Percentiles rank a stretch among this genome's conserved stretches.
phyloP scores from a whole-genome alignment of 345 rosid species.

The Brassica juncea region DNA sequence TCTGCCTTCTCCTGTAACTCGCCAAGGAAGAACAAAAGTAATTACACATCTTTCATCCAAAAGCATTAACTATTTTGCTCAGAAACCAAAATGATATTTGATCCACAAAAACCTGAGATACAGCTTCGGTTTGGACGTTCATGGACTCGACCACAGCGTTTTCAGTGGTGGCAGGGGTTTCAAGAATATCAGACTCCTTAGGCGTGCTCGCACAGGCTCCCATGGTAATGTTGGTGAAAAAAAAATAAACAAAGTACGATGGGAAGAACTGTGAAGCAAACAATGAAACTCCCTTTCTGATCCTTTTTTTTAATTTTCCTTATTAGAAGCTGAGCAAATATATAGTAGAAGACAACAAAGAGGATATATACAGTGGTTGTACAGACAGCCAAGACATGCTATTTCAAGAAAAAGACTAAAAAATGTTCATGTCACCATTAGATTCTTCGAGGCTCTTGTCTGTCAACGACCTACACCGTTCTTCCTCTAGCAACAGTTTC shows the following conservation, averaged over 20 bases:
- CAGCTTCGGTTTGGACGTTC: constrained; percentile 29
- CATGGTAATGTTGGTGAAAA: constrained; percentile 23
- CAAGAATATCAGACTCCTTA: constrained; percentile 40
- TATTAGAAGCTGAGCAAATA: constrained; percentile 37
- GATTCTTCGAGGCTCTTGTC: constrained; percentile 32
- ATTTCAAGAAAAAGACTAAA: constrained; percentile 33
- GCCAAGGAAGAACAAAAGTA: not conserved
- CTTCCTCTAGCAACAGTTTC: not conserved
- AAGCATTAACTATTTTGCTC: not conserved
- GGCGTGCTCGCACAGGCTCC: constrained; percentile 48
- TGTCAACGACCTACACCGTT: constrained; percentile 30
- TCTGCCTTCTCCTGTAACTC: constrained; percentile 33
- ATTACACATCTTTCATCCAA: not conserved
- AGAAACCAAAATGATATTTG: not conserved
- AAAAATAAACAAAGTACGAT: constrained; percentile 18
- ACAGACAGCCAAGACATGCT: constrained; percentile 18
- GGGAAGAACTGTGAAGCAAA: constrained; percentile 44
- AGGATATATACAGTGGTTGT: constrained; percentile 14
- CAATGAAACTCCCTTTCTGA: constrained; percentile 28
- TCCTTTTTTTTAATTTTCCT: constrained; percentile 8
- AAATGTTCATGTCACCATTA: constrained; percentile 19
- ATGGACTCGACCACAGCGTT: constrained; percentile 30
- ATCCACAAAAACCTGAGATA: constrained; percentile 27
- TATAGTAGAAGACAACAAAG: constrained; percentile 19
- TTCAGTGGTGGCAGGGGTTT: constrained; percentile 20